Percentiles rank a stretch among this genome's conserved stretches.
These are phyloP conservation scores for Iris macrosiphon DNA, from an alignment of 106 monocot species.

Conservation along the genomic window DNA sequence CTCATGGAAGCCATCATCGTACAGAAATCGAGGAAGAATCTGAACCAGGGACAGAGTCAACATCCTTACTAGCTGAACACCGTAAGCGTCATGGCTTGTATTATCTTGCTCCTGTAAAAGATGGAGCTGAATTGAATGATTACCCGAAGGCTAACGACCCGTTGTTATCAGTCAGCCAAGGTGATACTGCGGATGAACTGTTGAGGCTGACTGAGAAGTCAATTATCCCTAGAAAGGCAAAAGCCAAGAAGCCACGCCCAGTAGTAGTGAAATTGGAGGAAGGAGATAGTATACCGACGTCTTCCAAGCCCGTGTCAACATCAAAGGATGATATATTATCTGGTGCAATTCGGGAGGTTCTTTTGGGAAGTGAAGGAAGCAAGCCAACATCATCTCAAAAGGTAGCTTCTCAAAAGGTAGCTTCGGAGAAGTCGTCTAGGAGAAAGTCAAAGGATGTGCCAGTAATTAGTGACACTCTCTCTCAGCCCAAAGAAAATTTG, in stretches of 20 bases:
- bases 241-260: slow-evolving; percentile 58
- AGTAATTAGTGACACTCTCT: no score
- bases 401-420: no score
- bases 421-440: slow-evolving; percentile 13
- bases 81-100: slow-evolving; percentile 78
- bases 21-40: slow-evolving; percentile 23
- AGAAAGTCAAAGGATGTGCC: slow-evolving; percentile 20
- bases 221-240: slow-evolving; percentile 28
- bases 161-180: slow-evolving; percentile 12
- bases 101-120: slow-evolving; percentile 64
- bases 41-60: slow-evolving; percentile 22
- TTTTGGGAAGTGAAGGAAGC: slow-evolving; percentile 32
- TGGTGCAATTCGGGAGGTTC: slow-evolving; percentile 47
- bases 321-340: slow-evolving; percentile 44
- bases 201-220: slow-evolving; percentile 40
- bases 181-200: slow-evolving; percentile 26
- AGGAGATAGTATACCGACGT: slow-evolving; percentile 24
- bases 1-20: slow-evolving; percentile 14
- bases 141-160: slow-evolving; percentile 63
- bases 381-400: slow-evolving; percentile 9
- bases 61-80: slow-evolving; percentile 66
- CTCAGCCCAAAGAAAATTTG: slow-evolving; percentile 20
- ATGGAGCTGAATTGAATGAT: slow-evolving; percentile 39
- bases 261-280: slow-evolving; percentile 81
- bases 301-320: slow-evolving; percentile 10